A percentile compares a stretch with the other conserved stretches of the same genome.
phyloP scores from a whole-genome alignment of 2,329 filamentous ascomycete genomes.

The Cladosporium sp. region DNA sequence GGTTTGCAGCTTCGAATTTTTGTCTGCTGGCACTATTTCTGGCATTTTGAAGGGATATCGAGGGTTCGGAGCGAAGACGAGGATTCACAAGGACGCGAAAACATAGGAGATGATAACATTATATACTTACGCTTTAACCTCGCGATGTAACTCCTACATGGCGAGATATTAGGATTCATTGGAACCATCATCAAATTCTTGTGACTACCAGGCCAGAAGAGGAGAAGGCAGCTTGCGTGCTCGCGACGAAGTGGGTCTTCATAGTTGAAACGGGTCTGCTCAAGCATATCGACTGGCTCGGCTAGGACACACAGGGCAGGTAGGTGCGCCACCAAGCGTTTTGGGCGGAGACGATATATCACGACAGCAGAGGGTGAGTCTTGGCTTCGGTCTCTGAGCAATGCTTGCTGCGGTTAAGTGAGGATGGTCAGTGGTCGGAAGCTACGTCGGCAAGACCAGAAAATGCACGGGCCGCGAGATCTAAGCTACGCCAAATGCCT shows the following conservation, averaged over 20 bases:
- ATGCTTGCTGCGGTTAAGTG: too few relatives aligned
- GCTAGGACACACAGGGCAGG: too few relatives aligned
- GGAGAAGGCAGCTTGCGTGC: slow-evolving; percentile 10
- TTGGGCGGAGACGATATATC: too few relatives aligned
- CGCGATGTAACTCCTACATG: background rate
- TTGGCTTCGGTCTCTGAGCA: too few relatives aligned
- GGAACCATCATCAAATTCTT: background rate
- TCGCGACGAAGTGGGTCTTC: slow-evolving; percentile 6
- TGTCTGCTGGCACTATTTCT: slow-evolving; percentile 4
- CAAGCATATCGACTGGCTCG: background rate
- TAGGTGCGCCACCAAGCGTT: too few relatives aligned
- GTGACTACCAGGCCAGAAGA: background rate
- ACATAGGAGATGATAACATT: background rate
- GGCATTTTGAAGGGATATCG: background rate
- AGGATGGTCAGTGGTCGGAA: too few relatives aligned
- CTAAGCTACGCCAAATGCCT: too few relatives aligned
- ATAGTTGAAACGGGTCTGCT: background rate
- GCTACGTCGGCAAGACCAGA: too few relatives aligned
- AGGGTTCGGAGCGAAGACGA: background rate
- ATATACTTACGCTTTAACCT: background rate
- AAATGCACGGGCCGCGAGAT: too few relatives aligned
- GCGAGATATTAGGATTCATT: background rate
- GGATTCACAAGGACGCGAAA: background rate
- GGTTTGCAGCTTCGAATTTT: background rate
- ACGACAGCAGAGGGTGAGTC: too few relatives aligned